A percentile compares a stretch with the other conserved stretches of the same genome.
Evolutionary conservation across 345 rosid genomes (phyloP).

Genomic region (Conringia planisiliqua): DNA sequence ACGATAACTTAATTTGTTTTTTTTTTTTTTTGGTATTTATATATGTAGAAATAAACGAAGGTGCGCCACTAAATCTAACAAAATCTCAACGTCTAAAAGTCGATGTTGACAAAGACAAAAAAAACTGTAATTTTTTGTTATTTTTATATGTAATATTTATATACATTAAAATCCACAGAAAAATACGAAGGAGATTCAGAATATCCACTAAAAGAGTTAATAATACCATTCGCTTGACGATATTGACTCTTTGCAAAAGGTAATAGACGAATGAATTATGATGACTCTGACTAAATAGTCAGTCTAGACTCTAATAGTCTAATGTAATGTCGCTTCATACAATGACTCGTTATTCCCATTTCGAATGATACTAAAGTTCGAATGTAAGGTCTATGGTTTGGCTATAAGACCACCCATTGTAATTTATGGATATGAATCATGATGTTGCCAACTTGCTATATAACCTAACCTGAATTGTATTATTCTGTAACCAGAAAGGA

Average conservation of each 20-base stretch:
- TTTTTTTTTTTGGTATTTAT: not conserved
- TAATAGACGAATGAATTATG: not conserved
- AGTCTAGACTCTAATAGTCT: not conserved
- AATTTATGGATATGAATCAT: not conserved
- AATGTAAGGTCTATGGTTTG: not conserved
- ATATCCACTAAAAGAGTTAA: constrained; percentile 13
- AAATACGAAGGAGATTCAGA: not conserved
- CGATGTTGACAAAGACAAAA: not conserved
- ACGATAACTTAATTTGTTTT: not conserved
- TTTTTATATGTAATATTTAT: not conserved
- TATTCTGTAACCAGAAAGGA: no score
- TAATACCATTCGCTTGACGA: constrained; percentile 21
- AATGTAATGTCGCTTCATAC: constrained; percentile 12
- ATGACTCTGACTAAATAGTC: constrained; percentile 12
- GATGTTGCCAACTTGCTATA: not conserved
- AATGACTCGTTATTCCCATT: not conserved
- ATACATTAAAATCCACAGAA: not conserved
- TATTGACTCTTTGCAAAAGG: constrained; percentile 25
- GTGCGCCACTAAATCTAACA: not conserved
- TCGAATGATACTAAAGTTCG: not conserved
- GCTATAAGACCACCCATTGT: not conserved
- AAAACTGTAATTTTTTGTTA: not conserved
- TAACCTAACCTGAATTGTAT: no score
- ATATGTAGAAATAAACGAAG: not conserved
- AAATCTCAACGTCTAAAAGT: constrained; percentile 2